Evolutionary conservation across 169 alveolate species (phyloP).

Genomic region (Plasmodium coatneyi): DNA sequence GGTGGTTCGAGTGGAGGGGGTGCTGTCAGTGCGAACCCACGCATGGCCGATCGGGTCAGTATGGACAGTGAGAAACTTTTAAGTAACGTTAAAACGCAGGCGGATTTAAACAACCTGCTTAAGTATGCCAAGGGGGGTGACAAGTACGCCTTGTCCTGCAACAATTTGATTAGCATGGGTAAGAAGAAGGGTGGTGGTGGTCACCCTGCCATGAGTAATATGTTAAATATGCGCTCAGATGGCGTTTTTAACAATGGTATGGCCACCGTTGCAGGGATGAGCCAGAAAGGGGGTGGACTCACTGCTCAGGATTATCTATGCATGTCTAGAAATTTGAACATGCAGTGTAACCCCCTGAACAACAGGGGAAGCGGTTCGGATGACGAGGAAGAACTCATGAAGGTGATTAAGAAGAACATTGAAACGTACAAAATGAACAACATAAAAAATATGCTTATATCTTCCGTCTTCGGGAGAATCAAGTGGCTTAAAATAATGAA

Average conservation of each 20-base stretch:
- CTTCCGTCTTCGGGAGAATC: conserved; percentile 70
- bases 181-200: neutral
- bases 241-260: neutral
- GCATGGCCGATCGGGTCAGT: neutral
- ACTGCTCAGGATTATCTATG: conserved; percentile 15
- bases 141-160: conserved; percentile 16
- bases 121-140: conserved; percentile 38
- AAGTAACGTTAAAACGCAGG: conserved; percentile 15
- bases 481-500: conserved; percentile 75
- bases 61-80: conserved; percentile 21
- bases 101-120: conserved; percentile 27
- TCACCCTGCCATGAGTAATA: neutral
- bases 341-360: neutral
- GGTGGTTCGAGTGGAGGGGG: neutral
- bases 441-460: conserved; percentile 56
- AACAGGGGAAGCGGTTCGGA: conserved; percentile 9
- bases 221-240: conserved; percentile 25
- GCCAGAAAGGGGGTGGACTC: neutral
- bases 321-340: conserved; percentile 26
- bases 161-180: conserved; percentile 24
- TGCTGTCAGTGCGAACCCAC: neutral
- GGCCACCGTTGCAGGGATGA: neutral
- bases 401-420: conserved; percentile 61
- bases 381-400: conserved; percentile 71
- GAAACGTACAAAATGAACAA: conserved; percentile 70